These are phyloP conservation scores for Eucalyptus fibrosa DNA, from an alignment of 345 rosid genomes.

Conservation along the genomic window DNA sequence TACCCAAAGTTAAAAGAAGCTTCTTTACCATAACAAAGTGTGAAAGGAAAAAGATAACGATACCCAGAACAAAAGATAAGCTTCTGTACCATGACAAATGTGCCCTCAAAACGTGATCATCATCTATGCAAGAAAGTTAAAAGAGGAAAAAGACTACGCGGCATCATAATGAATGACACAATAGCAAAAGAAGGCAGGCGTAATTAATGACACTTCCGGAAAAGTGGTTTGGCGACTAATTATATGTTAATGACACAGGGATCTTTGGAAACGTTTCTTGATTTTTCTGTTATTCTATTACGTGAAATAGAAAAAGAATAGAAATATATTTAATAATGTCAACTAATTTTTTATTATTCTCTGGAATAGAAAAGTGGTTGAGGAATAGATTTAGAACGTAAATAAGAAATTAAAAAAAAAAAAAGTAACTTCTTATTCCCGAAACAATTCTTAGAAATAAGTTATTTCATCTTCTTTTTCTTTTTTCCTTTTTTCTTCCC, in stretches of 20 bases:
- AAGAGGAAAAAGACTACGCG: neutral
- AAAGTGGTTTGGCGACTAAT: neutral
- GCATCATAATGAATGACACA: neutral
- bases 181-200: neutral
- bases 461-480: too few species aligned
- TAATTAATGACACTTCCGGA: neutral
- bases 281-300: accelerated
- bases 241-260: neutral
- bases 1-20: neutral
- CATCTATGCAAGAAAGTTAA: neutral
- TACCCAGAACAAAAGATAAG: neutral
- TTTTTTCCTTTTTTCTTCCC: too few species aligned
- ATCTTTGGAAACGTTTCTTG: too few species aligned
- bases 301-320: accelerated
- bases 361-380: accelerated
- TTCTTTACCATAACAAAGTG: neutral
- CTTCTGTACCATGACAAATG: neutral
- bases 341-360: too few species aligned
- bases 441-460: accelerated
- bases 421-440: accelerated
- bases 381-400: accelerated
- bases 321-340: accelerated
- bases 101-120: neutral
- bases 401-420: too few species aligned
- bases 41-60: neutral